A percentile compares a stretch with the other conserved stretches of the same genome.
These are phyloP conservation scores for Blastobotrys robertii DNA, from an alignment of 805 yeast genomes.

Conservation along the genomic window DNA sequence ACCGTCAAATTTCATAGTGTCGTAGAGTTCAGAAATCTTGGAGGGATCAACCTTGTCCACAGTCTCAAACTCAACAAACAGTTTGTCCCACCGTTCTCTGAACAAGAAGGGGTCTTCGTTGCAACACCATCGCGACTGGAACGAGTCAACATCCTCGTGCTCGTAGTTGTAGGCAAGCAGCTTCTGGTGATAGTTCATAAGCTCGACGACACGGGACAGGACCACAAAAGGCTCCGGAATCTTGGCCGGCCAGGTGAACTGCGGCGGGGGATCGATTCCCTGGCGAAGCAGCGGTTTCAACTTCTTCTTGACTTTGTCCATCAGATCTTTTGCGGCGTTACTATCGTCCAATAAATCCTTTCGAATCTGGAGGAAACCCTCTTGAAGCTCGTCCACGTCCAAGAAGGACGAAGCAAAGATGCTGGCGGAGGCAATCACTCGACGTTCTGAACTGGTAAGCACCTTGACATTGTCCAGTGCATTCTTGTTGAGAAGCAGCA, in stretches of 20 bases:
- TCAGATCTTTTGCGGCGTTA: constrained; percentile 93
- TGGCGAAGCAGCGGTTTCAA: constrained; percentile 87
- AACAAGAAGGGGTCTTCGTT: constrained; percentile 87
- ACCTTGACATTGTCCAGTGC: constrained; percentile 80
- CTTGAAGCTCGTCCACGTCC: constrained; percentile 61
- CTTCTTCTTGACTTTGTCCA: constrained; percentile 97
- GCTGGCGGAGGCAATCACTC: constrained; percentile 90
- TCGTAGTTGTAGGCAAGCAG: constrained; percentile 76
- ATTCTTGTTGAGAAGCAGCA: constrained; percentile 72
- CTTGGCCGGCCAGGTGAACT: constrained; percentile 97
- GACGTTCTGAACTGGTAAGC: constrained; percentile 85
- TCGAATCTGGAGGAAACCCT: constrained; percentile 69
- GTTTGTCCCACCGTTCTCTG: constrained; percentile 94
- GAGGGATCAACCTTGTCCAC: constrained; percentile 97
- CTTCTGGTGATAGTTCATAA: constrained; percentile 83
- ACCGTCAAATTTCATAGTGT: constrained; percentile 98
- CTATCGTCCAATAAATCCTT: constrained; percentile 92
- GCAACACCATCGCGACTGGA: constrained; percentile 90
- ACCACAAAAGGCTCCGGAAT: constrained; percentile 97
- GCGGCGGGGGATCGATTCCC: constrained; percentile 95
- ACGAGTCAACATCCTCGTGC: constrained; percentile 49
- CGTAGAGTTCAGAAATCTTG: constrained; percentile 90
- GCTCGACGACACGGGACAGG: constrained; percentile 84
- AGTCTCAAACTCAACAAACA: constrained; percentile 81
- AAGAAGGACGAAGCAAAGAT: constrained; percentile 72